phyloP scores from a whole-genome alignment of 805 yeast species.

The Candida ovalis region DNA sequence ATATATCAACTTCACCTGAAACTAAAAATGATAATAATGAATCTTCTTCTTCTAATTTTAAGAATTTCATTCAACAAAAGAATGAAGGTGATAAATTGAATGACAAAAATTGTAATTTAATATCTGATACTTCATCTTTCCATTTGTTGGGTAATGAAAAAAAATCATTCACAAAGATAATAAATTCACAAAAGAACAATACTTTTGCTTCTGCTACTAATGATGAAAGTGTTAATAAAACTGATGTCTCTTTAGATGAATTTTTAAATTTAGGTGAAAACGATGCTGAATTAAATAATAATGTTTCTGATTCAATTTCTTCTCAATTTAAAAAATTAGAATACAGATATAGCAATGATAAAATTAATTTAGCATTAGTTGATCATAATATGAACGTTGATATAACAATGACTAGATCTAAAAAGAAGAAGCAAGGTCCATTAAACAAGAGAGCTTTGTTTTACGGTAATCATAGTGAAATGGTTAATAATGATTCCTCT shows the following conservation, averaged over 20 bases:
- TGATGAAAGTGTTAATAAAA: neutral
- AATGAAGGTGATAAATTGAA: constrained; percentile 4
- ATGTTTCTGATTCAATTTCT: neutral
- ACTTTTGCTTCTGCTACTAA: neutral
- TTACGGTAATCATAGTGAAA: constrained; percentile 29
- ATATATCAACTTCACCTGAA: neutral
- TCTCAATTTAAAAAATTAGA: constrained; percentile 18
- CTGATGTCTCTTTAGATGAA: constrained; percentile 16
- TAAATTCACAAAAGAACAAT: neutral
- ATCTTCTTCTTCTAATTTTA: constrained; percentile 6
- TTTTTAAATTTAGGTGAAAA: constrained; percentile 21
- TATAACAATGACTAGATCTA: neutral
- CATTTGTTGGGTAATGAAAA: constrained; percentile 15
- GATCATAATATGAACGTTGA: constrained; percentile 12
- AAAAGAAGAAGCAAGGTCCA: constrained; percentile 21
- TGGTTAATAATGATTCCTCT: constrained; percentile 26
- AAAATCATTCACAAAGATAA: constrained; percentile 2
- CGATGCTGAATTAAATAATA: neutral
- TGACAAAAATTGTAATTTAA: constrained; percentile 17
- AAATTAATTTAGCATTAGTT: constrained; percentile 26
- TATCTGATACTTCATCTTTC: constrained; percentile 25
- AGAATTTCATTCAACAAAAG: constrained; percentile 4
- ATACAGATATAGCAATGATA: constrained; percentile 27
- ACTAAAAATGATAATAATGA: neutral
- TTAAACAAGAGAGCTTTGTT: constrained; percentile 30